These are phyloP conservation scores for Cystobasidiaceae sp. DNA, from an alignment of 1,284 basidiomycete species.

Conservation along the genomic window DNA sequence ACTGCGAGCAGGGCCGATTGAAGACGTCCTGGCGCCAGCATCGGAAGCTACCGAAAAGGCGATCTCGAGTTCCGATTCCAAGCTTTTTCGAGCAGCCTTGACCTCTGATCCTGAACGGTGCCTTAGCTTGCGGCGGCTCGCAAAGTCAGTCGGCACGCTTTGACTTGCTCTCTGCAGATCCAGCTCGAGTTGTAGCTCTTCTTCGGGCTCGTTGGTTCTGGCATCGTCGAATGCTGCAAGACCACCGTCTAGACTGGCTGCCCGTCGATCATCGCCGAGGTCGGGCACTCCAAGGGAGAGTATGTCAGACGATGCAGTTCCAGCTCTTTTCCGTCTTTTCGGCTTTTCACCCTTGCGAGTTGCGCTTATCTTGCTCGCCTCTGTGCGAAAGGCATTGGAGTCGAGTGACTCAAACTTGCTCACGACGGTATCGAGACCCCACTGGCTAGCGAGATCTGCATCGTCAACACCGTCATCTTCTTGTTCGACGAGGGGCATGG, in stretches of 20 bases:
- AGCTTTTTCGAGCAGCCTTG: not conserved
- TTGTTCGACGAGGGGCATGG: not conserved
- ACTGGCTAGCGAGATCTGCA: slow-evolving; percentile 22
- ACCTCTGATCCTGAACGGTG: slow-evolving; percentile 1
- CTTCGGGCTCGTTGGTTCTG: not conserved
- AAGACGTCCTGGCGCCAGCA: not conserved
- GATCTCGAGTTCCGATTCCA: slow-evolving; percentile 21
- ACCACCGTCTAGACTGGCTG: not conserved
- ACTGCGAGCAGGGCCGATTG: not conserved
- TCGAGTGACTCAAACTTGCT: slow-evolving; percentile 15
- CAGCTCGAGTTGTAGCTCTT: not conserved
- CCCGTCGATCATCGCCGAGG: not conserved
- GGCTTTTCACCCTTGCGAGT: not conserved
- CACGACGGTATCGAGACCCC: slow-evolving; percentile 27
- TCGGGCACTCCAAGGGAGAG: not conserved
- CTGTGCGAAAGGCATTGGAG: slow-evolving; percentile 7
- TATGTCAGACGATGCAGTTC: slow-evolving; percentile 3
- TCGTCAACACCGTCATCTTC: slow-evolving; percentile 12
- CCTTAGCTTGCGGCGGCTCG: not conserved
- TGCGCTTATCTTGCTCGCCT: slow-evolving; percentile 6
- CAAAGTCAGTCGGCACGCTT: not conserved
- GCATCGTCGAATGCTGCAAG: not conserved
- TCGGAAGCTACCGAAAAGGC: slow-evolving; percentile 6
- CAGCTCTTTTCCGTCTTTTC: slow-evolving; percentile 7
- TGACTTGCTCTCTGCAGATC: not conserved